Conservation (phyloP, 1,139 yeast genomes). For the Hanseniaspora sp. region DNA sequence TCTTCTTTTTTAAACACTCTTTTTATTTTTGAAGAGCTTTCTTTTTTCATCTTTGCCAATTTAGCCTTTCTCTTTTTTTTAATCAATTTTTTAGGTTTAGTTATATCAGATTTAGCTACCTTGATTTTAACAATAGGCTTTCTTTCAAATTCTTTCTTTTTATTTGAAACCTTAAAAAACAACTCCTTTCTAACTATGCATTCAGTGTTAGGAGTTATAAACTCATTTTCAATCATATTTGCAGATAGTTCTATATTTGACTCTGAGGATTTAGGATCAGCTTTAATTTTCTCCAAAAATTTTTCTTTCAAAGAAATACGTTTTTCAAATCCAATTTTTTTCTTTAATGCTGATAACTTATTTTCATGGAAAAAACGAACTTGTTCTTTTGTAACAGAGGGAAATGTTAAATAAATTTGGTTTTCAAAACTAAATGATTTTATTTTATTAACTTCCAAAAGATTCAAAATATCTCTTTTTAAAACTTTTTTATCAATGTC, state of each 20-base stretch:
- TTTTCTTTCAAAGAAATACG: constrained; percentile 20
- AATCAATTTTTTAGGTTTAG: neutral
- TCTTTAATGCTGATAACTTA: constrained; percentile 21
- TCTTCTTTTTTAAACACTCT: neutral
- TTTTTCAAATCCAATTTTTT: constrained; percentile 21
- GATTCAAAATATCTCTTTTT: constrained; percentile 25
- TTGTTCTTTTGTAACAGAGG: constrained; percentile 12
- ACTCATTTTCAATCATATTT: constrained; percentile 3
- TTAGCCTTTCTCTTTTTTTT: neutral
- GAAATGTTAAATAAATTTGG: constrained; percentile 8
- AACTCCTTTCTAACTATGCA: constrained; percentile 23
- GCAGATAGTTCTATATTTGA: constrained; percentile 3
- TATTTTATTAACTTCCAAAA: constrained; percentile 23
- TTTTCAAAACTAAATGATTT: constrained; percentile 1
- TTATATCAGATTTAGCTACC: neutral
- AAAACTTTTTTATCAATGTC: constrained; percentile 28
- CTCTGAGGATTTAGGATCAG: constrained; percentile 21
- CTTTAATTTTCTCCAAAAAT: constrained; percentile 23
- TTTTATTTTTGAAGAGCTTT: neutral
- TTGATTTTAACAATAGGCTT: neutral
- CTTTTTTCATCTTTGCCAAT: constrained; percentile 7
- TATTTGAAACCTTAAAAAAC: constrained; percentile 15
- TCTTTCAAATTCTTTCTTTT: constrained; percentile 4
- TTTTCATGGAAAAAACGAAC: constrained; percentile 17
- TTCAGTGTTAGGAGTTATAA: constrained; percentile 1